Evolutionary conservation across 495 filamentous ascomycete genomes (phyloP), one percentile per base, ranked within the genome.

Genomic region (Talaromyces borbonicus): DNA sequence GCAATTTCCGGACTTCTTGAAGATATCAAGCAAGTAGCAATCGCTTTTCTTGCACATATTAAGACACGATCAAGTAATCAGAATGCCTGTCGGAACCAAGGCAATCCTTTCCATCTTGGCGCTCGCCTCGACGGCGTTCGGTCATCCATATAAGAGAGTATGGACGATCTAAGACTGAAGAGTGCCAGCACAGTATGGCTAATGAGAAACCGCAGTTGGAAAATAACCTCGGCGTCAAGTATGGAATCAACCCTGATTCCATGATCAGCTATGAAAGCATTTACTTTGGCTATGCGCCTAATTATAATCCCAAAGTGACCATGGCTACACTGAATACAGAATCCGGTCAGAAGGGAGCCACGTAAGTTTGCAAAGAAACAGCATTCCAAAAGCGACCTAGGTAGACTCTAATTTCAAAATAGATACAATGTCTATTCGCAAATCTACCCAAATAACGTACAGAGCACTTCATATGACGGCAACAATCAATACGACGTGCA

Each of bases 381-480:
- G 33, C 9, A 8, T 16, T 6, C 8, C 9, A n/a, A 16, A 37
- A 8, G 14, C n/a, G 8, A 5, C 2, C 14, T 37, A 7, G 8
- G 8, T 31, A 3, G 9, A 18, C 9, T 20, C 5, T 38, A 23
- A 38, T 5, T 25, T 12, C 1, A n/a, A 23, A 8, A 0, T 25
- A 24, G 19, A 4, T 40, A 40, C 37, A 40, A 40, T 14, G 37
- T 40, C 20, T 40, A 40, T 23, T 40, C 37, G n/a, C 37, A 40
- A 15, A 8, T 40, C 25, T 23, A 9, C 1, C 25, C 37, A 5
- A 12, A 8, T 23, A 40, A 40, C 11, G 37, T 40, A 19, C 8
- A 40, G 11, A 40, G 37, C 22, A 23, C 20, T 23, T 40, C 37
- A 12, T 40, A 40, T 7, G 5, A 40, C 25, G 20, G 37, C 37